A percentile compares a stretch with the other conserved stretches of the same genome.
Conservation (phyloP, 1,139 yeast species). For the Saccharomyces pastorianus region DNA sequence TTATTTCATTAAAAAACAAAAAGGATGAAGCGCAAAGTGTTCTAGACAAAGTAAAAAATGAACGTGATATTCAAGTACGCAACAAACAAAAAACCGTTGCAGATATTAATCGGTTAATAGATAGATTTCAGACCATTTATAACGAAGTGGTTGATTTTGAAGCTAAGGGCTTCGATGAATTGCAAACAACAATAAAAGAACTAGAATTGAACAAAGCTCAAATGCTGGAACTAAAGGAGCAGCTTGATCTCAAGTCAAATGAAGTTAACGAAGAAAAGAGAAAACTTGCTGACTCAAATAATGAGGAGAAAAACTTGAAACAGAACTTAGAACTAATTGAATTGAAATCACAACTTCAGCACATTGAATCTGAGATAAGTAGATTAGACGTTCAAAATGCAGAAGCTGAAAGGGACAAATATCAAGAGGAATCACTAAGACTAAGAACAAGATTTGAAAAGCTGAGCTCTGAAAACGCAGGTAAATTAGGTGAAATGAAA, state of each 20-base stretch:
- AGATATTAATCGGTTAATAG: neutral
- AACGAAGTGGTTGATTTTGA: slow-evolving; percentile 1
- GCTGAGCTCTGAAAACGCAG: slow-evolving; percentile 62
- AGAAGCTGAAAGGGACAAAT: slow-evolving; percentile 51
- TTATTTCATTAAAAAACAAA: neutral
- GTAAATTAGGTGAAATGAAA: slow-evolving; percentile 74
- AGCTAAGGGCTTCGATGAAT: neutral
- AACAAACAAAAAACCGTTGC: neutral
- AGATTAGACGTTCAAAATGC: slow-evolving; percentile 54
- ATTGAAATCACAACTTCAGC: slow-evolving; percentile 33
- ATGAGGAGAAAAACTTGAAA: slow-evolving; percentile 45
- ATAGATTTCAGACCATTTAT: slow-evolving; percentile 17
- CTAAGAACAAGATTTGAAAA: slow-evolving; percentile 50
- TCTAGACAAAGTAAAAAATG: neutral
- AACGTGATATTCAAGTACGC: neutral
- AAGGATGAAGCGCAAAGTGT: neutral
- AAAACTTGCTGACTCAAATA: slow-evolving; percentile 41
- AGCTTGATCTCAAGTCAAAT: slow-evolving; percentile 16
- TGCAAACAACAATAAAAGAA: slow-evolving; percentile 1
- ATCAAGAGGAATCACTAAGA: slow-evolving; percentile 48
- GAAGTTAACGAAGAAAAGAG: slow-evolving; percentile 30
- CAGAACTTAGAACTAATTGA: slow-evolving; percentile 48
- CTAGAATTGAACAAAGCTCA: neutral
- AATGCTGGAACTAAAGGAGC: slow-evolving; percentile 7
- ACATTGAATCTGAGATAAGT: slow-evolving; percentile 34